Evolutionary conservation across 2,329 filamentous ascomycete species (phyloP).

Genomic region (Alternaria sp.): DNA sequence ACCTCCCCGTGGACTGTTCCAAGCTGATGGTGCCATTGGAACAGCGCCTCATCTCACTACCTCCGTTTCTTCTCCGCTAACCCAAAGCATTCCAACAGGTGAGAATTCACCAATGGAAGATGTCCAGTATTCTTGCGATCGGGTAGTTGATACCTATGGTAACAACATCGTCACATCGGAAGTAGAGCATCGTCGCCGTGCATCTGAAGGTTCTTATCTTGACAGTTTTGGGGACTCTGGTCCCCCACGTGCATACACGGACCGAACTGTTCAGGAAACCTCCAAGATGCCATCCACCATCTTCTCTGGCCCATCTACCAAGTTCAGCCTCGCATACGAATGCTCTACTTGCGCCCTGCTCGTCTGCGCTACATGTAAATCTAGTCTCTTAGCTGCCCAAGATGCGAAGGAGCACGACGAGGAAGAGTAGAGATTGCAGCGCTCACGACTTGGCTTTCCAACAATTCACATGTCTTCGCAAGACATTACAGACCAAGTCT

Average conservation of each 20-base stretch:
- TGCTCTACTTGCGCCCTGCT: slow-evolving; percentile 35
- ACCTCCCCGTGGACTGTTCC: slow-evolving; percentile 22
- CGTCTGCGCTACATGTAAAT: slow-evolving; percentile 37
- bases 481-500: too few relatives aligned
- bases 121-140: slow-evolving; percentile 10
- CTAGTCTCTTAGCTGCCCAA: slow-evolving; percentile 9
- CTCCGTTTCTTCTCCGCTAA: slow-evolving; percentile 4
- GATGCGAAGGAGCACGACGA: slow-evolving; percentile 6
- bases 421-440: not conserved
- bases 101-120: slow-evolving; percentile 22
- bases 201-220: slow-evolving; percentile 12
- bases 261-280: not conserved
- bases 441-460: too few relatives aligned
- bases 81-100: slow-evolving; percentile 17
- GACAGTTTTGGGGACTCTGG: not conserved
- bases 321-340: slow-evolving; percentile 40
- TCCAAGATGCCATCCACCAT: not conserved
- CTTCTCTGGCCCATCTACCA: not conserved
- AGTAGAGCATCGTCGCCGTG: slow-evolving; percentile 7
- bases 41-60: slow-evolving; percentile 19
- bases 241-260: not conserved
- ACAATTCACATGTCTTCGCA: too few relatives aligned
- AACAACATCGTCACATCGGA: slow-evolving; percentile 24
- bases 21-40: slow-evolving; percentile 18
- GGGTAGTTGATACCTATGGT: slow-evolving; percentile 33